Conservation (phyloP, 139 green algal species). For the Micromonas commoda region DNA sequence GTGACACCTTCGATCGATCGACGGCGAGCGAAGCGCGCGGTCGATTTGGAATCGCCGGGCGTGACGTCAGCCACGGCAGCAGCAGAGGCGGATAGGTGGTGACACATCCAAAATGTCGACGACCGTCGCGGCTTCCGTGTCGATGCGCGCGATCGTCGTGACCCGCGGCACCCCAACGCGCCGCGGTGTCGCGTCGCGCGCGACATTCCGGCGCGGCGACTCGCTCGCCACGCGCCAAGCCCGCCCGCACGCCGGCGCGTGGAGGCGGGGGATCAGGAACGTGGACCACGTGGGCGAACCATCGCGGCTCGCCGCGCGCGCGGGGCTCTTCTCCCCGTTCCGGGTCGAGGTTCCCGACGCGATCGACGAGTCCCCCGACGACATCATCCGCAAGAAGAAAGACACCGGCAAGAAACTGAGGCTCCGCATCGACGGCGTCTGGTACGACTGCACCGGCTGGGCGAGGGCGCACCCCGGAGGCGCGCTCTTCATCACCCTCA, state of each 20-base stretch:
- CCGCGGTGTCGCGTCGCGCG: too few relatives aligned
- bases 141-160: background rate
- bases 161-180: too few relatives aligned
- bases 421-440: constrained; percentile 25
- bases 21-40: too few relatives aligned
- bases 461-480: constrained; percentile 36
- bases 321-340: background rate
- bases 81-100: too few relatives aligned
- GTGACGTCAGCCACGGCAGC: too few relatives aligned
- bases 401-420: background rate
- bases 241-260: too few relatives aligned
- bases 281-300: background rate
- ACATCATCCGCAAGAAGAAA: background rate
- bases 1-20: too few relatives aligned
- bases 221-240: too few relatives aligned
- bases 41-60: too few relatives aligned
- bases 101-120: too few relatives aligned
- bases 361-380: background rate
- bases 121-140: background rate
- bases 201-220: background rate
- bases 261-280: too few relatives aligned
- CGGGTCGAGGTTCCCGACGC: background rate
- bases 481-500: constrained; percentile 19
- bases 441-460: constrained; percentile 37
- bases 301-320: background rate